Evolutionary conservation across 1,284 basidiomycete genomes (phyloP), one percentile per base, ranked within the genome.

Genomic region (Wolfiporia cocos): DNA sequence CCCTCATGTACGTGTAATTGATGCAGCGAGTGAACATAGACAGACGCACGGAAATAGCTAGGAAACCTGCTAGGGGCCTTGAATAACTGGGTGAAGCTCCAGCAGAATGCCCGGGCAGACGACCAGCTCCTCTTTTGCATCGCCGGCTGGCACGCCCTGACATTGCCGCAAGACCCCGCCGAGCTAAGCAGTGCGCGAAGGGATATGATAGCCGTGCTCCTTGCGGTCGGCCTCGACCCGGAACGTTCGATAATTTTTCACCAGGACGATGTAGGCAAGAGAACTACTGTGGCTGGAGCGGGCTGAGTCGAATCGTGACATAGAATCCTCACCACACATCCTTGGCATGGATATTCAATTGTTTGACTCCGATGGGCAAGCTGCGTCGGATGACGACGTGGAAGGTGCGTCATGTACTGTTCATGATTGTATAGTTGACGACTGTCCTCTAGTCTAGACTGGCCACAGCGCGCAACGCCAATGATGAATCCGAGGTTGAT

Each of bases 41-140:
- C n/a, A 14, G 7, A 14, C 28, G 34, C 12, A 33, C 10, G 20
- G 17, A 9, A 36, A 10, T 32, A 96, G 92, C 73, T 97, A 53
- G 94, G 94, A 34, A 98, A 97, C 63, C 91, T 93, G 55, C 74
- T 97, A 2, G 94, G 94, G 5, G 93, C 92, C 0, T 71, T 95
- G 15, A 75, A 78, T 23, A 92, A 92, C 61, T 96, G 92, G 93
- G 85, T 91, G 26, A 74, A 76, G 39, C 69, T 94, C 12, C 90
- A 93, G 59, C 67, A 75, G 33, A 68, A 73, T 28, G 75, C 83
- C 0, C 53, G 59, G 5, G 66, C 71, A 0, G 64, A 76, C 3
- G 87, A 91, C 56, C 65, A 73, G 42, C 69, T 94, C 17, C 65
- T 90, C 41, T 96, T 92, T 62, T 87, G 87, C 14, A 84, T 96